A percentile compares a stretch with the other conserved stretches of the same genome.
These are phyloP conservation scores for Zymoseptoria brevis DNA, from an alignment of 2,329 filamentous ascomycete species.

Conservation along the genomic window DNA sequence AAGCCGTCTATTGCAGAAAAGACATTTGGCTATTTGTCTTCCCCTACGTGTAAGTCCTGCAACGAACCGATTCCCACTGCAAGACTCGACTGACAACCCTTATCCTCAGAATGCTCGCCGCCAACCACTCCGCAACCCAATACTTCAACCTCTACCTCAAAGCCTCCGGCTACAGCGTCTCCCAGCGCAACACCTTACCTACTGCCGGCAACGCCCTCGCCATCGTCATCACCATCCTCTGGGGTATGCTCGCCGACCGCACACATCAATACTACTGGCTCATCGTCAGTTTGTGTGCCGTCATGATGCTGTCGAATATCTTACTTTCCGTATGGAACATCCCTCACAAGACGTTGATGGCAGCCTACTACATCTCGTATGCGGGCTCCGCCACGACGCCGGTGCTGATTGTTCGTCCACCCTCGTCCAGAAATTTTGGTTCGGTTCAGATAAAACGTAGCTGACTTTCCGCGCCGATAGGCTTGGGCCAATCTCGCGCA, in stretches of 20 bases:
- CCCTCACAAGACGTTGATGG: neutral
- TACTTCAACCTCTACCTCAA: conserved; percentile 16
- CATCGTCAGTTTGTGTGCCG: conserved; percentile 4
- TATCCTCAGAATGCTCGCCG: conserved; percentile 6
- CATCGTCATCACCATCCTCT: conserved; percentile 8
- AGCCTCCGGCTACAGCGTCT: conserved; percentile 11
- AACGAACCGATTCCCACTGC: neutral
- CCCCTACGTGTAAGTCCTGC: conserved; percentile 1
- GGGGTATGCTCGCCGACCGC: conserved; percentile 9
- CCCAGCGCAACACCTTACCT: conserved; percentile 8
- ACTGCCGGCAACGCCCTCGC: conserved; percentile 10
- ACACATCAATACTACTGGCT: conserved; percentile 8
- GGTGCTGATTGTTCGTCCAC: neutral
- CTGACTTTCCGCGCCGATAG: neutral
- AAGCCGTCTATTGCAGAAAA: conserved; percentile 6
- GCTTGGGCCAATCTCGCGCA: neutral
- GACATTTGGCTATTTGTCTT: conserved; percentile 12
- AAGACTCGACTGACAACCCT: neutral
- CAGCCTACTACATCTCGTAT: neutral
- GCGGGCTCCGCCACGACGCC: neutral
- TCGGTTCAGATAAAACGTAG: neutral
- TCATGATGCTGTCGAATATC: conserved; percentile 8
- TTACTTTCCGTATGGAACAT: neutral
- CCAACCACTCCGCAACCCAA: conserved; percentile 8
- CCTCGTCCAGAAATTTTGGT: neutral